Evolutionary conservation across 2,329 filamentous ascomycete species (phyloP).

Genomic region (Aotearoamyces nothofagi): DNA sequence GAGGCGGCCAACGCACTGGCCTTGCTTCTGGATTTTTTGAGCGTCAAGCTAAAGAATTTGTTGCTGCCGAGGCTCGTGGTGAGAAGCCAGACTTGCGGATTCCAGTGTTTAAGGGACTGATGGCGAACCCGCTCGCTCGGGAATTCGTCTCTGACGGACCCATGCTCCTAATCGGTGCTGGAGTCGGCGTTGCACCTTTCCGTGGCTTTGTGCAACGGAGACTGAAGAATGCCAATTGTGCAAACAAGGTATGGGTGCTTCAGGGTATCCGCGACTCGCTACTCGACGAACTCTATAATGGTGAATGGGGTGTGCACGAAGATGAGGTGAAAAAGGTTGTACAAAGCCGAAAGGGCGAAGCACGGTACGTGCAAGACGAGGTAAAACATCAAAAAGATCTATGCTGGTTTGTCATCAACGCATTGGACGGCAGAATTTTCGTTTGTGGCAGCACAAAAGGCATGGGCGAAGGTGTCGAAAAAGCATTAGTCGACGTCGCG

Average conservation of each 20-base stretch:
- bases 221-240: slow-evolving; percentile 86
- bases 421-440: slow-evolving; percentile 89
- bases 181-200: slow-evolving; percentile 94
- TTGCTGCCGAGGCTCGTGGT: slow-evolving; percentile 50
- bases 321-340: slow-evolving; percentile 73
- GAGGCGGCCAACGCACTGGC: slow-evolving; percentile 56
- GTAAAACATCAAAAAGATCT: slow-evolving; percentile 81
- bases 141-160: slow-evolving; percentile 89
- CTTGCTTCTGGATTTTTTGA: slow-evolving; percentile 91
- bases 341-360: slow-evolving; percentile 56
- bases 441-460: slow-evolving; percentile 91
- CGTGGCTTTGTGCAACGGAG: slow-evolving; percentile 92
- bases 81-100: slow-evolving; percentile 52
- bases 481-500: slow-evolving; percentile 74
- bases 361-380: slow-evolving; percentile 93
- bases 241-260: slow-evolving; percentile 95
- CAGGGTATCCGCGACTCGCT: slow-evolving; percentile 89
- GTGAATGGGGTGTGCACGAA: slow-evolving; percentile 91
- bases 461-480: slow-evolving; percentile 94
- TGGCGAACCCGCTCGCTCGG: slow-evolving; percentile 88
- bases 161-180: slow-evolving; percentile 94
- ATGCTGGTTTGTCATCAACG: slow-evolving; percentile 97
- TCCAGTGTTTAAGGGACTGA: slow-evolving; percentile 96
- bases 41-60: slow-evolving; percentile 59
- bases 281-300: slow-evolving; percentile 89